Percentiles rank a stretch among this genome's conserved stretches.
phyloP scores from a whole-genome alignment of 345 rosid species.

The Leavenworthia alabamica region DNA sequence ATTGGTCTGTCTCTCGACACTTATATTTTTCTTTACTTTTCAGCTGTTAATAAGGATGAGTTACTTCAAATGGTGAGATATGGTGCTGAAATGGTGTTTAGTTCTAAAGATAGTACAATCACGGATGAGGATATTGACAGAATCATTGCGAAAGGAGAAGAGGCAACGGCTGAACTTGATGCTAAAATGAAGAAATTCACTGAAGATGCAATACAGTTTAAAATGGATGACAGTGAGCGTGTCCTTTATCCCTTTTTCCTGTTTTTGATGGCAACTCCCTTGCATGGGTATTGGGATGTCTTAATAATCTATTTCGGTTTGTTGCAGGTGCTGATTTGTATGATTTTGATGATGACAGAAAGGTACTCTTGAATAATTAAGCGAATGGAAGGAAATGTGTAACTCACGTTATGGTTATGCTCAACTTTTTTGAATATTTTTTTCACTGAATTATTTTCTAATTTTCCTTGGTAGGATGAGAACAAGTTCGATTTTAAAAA shows the following conservation, averaged over 20 bases:
- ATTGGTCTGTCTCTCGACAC: neutral
- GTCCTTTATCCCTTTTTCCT: neutral
- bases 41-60: constrained; percentile 97
- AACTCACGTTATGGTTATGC: too few species aligned
- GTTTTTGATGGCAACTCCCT: neutral
- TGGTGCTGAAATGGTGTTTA: constrained; percentile 99
- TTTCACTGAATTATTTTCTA: neutral
- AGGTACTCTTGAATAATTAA: constrained; percentile 34
- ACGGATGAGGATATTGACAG: constrained; percentile 97
- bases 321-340: constrained; percentile 72
- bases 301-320: neutral
- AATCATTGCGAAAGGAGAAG: constrained; percentile 97
- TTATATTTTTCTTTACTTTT: neutral
- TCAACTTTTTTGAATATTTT: too few species aligned
- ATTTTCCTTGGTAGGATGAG: constrained; percentile 54
- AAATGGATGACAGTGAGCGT: constrained; percentile 82
- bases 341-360: constrained; percentile 84
- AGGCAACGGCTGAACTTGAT: constrained; percentile 95
- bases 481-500: constrained; percentile 78
- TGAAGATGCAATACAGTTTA: constrained; percentile 92
- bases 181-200: constrained; percentile 98
- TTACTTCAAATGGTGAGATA: constrained; percentile 98
- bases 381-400: too few species aligned
- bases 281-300: constrained; percentile 2
- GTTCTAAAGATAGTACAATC: constrained; percentile 95